Percentiles rank a stretch among this genome's conserved stretches.
Conservation (phyloP, 148 eudicot species). For the Amaranthus hypochondriacus region DNA sequence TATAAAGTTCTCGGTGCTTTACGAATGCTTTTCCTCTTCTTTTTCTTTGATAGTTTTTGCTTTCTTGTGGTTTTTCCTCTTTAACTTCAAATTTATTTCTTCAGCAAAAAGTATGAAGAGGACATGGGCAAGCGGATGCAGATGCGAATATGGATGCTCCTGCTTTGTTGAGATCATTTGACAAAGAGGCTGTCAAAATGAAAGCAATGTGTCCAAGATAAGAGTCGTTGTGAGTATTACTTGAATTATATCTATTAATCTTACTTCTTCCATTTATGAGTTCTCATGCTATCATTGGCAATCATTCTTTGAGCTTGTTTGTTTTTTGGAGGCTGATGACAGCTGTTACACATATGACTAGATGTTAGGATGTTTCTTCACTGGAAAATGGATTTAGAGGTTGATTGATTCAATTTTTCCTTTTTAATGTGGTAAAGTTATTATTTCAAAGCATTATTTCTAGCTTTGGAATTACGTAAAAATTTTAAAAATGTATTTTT, state of each 20-base stretch:
- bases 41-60: background rate
- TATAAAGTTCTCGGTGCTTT: background rate
- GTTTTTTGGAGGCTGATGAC: too few species aligned
- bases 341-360: background rate
- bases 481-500: background rate
- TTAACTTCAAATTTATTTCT: constrained; percentile 14
- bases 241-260: background rate
- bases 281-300: background rate
- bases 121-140: constrained; percentile 40
- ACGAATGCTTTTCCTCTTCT: background rate
- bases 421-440: background rate
- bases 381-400: background rate
- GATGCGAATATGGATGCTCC: constrained; percentile 32
- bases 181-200: constrained; percentile 68
- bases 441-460: background rate
- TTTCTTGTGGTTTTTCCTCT: background rate
- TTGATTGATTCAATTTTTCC: background rate
- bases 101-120: constrained; percentile 54
- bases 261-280: background rate
- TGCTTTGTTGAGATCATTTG: constrained; percentile 36
- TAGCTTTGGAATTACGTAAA: background rate
- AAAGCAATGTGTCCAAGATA: constrained; percentile 88
- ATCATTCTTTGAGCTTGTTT: too few species aligned
- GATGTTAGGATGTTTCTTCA: background rate
- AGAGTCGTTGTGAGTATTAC: constrained; percentile 66